Base-by-base conservation (phyloP, 2,329 filamentous ascomycete species). In the Fusarium scirpi region DNA sequence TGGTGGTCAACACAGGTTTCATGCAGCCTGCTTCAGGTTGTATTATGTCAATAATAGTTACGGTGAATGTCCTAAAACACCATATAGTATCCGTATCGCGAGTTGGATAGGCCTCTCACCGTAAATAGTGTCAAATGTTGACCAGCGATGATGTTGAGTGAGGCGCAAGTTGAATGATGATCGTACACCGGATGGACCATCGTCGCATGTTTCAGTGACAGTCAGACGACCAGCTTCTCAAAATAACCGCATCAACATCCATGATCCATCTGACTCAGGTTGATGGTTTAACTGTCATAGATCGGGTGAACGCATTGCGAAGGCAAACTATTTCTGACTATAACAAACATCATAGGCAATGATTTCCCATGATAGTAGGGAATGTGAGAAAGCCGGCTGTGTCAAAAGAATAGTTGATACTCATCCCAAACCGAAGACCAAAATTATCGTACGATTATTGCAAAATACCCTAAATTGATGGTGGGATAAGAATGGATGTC, bases 401-500 rank as follows among this genome's bases (percentile, higher is more conserved):
- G 16, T 53, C 49, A 53, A 40, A 53, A 43, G 25, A 43, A 20
- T 20, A 25, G 49, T 41, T 53, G 49, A 53, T 29, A 53, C 49
- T 20, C 12, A 27, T 43, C 34, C 40, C 16, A 55, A 55, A 55
- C 41, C 6, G 27, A 24, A 18, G 25, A 32, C 29, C 41, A 55
- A 13, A 53, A 27, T 53, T 53, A 53, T 53, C 49, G 49, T 53
- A 53, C 49, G 49, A 53, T 53, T 53, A 27, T 52, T 20, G 18
- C 6, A 53, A 18, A 24, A 43, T 43, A 29, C 34, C 34, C 34
- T 29, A 53, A 53, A 53, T n/a, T 5, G 32, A 53, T 34, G 13
- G 22, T 41, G n/a, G 48, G 48, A 52, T 27, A 27, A 20, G 24
- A 16, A 18, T 20, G 22, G 18, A 16, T 25, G n/a, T 20, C 13